Evolutionary conservation across 768 basidiomycete genomes (phyloP), one percentile per base, ranked within the genome.

Genomic region (Chiua virens): DNA sequence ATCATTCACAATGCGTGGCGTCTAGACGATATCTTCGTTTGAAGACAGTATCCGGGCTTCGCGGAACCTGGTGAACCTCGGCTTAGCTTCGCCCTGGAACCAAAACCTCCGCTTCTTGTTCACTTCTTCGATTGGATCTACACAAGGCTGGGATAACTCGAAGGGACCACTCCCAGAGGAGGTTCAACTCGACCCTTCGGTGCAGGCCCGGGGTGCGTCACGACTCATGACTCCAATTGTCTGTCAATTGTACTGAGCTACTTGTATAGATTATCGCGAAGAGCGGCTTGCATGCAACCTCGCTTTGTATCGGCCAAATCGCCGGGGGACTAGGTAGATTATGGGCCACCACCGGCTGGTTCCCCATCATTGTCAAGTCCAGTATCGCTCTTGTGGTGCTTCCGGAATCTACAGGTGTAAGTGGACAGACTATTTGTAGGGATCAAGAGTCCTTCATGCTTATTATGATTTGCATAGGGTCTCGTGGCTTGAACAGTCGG

Each of bases 221-320:
- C 43, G 13, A n/a, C 14, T n/a, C 22, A 6, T 34, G 11, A 36
- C 21, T n/a, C n/a, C n/a, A n/a, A n/a, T 11, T 22, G 10, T 8
- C 21, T 4, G 20, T 2, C 17, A 42, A 18, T 4, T 1, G 11
- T 35, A 9, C 28, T 46, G 21, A 59, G 21, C 8, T 21, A n/a
- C n/a, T n/a, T n/a, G n/a, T n/a, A n/a, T n/a, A n/a, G n/a, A 61
- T 79, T 8, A 68, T 81, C 23, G 61, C 60, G 4, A 65, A 66
- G 42, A 75, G 75, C 8, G 67, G 72, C 4, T 50, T 79, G 4
- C 64, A 65, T 6, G 63, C 62, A 1, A 64, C 70, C 0, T 71
- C 71, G 3, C 61, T 79, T 25, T 66, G 80, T 3, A 71, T 79
- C 9, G 80, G 78, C 0, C 79, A 81, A 49, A 61, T 79, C 8